Evolutionary conservation across 2,329 filamentous ascomycete genomes (phyloP).

Genomic region (Arthrinium phaeospermum): DNA sequence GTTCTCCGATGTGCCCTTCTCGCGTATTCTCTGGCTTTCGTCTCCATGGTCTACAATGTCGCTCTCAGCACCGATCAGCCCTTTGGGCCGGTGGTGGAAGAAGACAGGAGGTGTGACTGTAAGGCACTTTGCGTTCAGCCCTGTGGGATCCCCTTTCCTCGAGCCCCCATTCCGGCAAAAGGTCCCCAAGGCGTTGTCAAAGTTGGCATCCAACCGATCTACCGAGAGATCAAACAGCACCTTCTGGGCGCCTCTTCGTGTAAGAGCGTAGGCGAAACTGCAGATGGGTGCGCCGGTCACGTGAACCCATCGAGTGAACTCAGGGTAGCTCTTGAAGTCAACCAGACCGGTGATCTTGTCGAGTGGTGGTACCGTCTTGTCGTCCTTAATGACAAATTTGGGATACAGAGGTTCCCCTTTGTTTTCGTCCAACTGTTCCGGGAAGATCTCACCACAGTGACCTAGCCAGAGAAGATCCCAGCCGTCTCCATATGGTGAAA

Average conservation of each 20-base stretch:
- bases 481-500: slow-evolving; percentile 30
- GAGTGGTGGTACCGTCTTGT: slow-evolving; percentile 25
- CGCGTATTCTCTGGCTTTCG: slow-evolving; percentile 12
- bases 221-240: slow-evolving; percentile 26
- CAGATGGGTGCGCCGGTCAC: slow-evolving; percentile 27
- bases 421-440: slow-evolving; percentile 26
- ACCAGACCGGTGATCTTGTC: slow-evolving; percentile 22
- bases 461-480: slow-evolving; percentile 48
- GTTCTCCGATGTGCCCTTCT: slow-evolving; percentile 26
- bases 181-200: slow-evolving; percentile 26
- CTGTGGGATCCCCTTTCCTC: slow-evolving; percentile 21
- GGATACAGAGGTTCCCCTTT: slow-evolving; percentile 20
- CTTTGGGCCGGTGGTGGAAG: slow-evolving; percentile 26
- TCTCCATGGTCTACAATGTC: slow-evolving; percentile 25
- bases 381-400: slow-evolving; percentile 24
- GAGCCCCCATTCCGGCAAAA: slow-evolving; percentile 24
- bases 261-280: slow-evolving; percentile 25
- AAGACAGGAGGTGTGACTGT: slow-evolving; percentile 26
- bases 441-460: slow-evolving; percentile 40
- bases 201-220: slow-evolving; percentile 23
- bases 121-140: slow-evolving; percentile 24
- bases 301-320: slow-evolving; percentile 26
- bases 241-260: slow-evolving; percentile 26
- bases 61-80: slow-evolving; percentile 23
- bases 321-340: slow-evolving; percentile 22